These are phyloP conservation scores for Aspergillus steynii DNA, from an alignment of 495 filamentous ascomycete species.

Conservation along the genomic window DNA sequence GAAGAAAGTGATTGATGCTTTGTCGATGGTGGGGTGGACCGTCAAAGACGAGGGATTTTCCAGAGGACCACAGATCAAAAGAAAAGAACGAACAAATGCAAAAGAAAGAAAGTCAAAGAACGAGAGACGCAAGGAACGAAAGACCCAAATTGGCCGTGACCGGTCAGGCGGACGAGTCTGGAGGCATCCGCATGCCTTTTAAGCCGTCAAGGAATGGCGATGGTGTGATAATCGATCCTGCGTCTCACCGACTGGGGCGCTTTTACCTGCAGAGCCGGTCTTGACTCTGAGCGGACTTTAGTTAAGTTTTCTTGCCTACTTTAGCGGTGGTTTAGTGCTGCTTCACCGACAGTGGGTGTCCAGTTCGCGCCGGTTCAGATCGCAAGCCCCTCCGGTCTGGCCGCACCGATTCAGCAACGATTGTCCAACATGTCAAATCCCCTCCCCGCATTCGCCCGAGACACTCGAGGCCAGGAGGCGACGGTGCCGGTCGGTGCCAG, in stretches of 20 bases:
- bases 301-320: no score
- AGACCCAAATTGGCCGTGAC: background rate
- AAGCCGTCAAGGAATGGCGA: background rate
- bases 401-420: background rate
- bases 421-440: background rate
- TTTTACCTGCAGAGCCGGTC: background rate
- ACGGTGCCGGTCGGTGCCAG: no score
- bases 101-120: background rate
- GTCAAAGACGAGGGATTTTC: background rate
- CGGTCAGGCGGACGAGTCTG: background rate
- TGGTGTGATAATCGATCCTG: background rate
- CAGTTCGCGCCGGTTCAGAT: no score
- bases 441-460: background rate
- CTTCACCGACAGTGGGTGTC: background rate
- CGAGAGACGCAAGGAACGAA: conserved; percentile 1
- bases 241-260: background rate
- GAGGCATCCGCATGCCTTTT: background rate
- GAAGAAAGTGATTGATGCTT: background rate
- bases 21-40: background rate
- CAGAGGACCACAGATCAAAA: background rate
- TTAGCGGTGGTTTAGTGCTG: background rate
- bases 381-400: no score
- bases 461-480: background rate
- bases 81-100: conserved; percentile 3
- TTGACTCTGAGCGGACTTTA: background rate